Conservation (phyloP, 2,329 filamentous ascomycete genomes). For the Colletotrichum sp. region DNA sequence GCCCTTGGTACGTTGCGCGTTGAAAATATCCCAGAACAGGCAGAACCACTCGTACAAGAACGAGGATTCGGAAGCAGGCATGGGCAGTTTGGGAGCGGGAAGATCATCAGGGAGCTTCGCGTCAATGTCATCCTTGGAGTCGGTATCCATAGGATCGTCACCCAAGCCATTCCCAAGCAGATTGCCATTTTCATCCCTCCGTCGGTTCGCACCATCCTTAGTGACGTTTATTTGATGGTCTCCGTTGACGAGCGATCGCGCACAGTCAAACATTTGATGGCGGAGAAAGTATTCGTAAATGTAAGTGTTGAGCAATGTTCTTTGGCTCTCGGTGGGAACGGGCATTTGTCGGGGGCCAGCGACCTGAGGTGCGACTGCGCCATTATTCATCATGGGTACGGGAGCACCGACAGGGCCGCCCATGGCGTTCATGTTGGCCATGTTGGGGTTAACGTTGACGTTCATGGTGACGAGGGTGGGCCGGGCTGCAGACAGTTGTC, state of each 20-base stretch:
- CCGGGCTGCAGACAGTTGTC: slow-evolving; percentile 42
- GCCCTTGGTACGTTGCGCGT: slow-evolving; percentile 76
- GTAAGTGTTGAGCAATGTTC: slow-evolving; percentile 77
- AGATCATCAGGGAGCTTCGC: slow-evolving; percentile 80
- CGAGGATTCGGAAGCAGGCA: slow-evolving; percentile 70
- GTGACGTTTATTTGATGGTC: slow-evolving; percentile 70
- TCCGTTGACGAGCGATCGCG: slow-evolving; percentile 72
- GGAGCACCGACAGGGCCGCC: slow-evolving; percentile 69
- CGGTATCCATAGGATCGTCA: slow-evolving; percentile 82
- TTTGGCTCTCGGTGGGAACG: slow-evolving; percentile 44
- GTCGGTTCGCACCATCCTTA: slow-evolving; percentile 73
- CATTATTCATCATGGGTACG: slow-evolving; percentile 73
- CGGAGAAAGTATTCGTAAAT: slow-evolving; percentile 93
- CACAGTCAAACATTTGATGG: slow-evolving; percentile 83
- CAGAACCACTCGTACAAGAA: slow-evolving; percentile 99
- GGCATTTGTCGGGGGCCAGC: slow-evolving; percentile 28
- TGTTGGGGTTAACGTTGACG: slow-evolving; percentile 62
- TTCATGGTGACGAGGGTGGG: slow-evolving; percentile 52
- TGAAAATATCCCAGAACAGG: slow-evolving; percentile 96
- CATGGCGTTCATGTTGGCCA: slow-evolving; percentile 74
- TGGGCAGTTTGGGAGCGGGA: slow-evolving; percentile 73
- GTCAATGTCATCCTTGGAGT: slow-evolving; percentile 78
- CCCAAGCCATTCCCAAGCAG: slow-evolving; percentile 70
- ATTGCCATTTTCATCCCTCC: slow-evolving; percentile 72
- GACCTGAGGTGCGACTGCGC: slow-evolving; percentile 37